Evolutionary conservation across 306 rosid species (phyloP).

Genomic region (Quercus suber): DNA sequence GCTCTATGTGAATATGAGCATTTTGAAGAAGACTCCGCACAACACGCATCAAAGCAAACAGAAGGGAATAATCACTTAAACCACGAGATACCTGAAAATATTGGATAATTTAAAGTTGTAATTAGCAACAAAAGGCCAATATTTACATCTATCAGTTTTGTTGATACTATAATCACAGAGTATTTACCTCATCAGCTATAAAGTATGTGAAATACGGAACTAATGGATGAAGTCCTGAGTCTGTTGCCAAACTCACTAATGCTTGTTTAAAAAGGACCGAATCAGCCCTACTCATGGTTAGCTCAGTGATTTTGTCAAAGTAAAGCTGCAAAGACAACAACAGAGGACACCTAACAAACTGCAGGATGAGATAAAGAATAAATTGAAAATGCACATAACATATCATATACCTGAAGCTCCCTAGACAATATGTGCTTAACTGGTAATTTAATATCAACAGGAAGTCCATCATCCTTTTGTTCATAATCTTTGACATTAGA

Average conservation of each 20-base stretch:
- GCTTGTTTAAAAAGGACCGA: slow-evolving; percentile 65
- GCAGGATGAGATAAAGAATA: not conserved
- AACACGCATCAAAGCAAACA: slow-evolving; percentile 81
- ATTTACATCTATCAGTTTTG: slow-evolving; percentile 1
- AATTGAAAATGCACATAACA: slow-evolving; percentile 13
- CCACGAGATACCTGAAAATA: slow-evolving; percentile 61
- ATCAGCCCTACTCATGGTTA: slow-evolving; percentile 54
- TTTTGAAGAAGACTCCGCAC: slow-evolving; percentile 77
- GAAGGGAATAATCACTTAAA: slow-evolving; percentile 42
- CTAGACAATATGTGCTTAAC: slow-evolving; percentile 67
- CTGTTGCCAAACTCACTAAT: slow-evolving; percentile 72
- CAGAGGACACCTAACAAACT: slow-evolving; percentile 12
- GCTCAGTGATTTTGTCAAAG: slow-evolving; percentile 68
- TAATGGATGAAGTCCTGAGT: slow-evolving; percentile 88
- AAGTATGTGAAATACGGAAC: slow-evolving; percentile 81
- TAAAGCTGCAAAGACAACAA: slow-evolving; percentile 63
- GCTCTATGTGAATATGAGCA: slow-evolving; percentile 78
- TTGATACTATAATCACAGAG: not conserved
- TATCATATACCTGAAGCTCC: slow-evolving; percentile 71
- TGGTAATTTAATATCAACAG: slow-evolving; percentile 71
- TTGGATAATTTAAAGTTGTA: slow-evolving; percentile 19
- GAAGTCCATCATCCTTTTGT: slow-evolving; percentile 69
- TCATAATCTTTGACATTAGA: slow-evolving; percentile 59
- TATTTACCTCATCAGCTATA: slow-evolving; percentile 79
- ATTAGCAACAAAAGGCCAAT: not conserved